Conservation (phyloP, 371 early-diverging fungal species). For the Mortierella sp. region DNA sequence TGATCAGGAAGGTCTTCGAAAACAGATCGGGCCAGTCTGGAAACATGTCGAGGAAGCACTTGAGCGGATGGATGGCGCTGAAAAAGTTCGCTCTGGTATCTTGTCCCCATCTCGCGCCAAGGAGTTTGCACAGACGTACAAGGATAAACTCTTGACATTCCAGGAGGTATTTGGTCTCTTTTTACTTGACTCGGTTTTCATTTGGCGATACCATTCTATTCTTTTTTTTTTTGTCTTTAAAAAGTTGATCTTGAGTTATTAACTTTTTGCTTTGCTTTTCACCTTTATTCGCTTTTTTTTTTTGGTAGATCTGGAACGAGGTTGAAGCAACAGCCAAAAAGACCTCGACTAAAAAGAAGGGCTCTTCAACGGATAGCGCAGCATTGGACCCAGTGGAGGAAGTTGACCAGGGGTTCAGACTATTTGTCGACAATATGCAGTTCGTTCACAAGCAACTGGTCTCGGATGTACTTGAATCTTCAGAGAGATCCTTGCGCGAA, state of each 20-base stretch:
- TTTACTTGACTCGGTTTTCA: no score
- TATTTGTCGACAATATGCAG: conserved; percentile 65
- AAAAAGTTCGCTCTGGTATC: conserved; percentile 45
- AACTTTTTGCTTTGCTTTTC: background rate
- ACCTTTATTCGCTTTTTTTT: background rate
- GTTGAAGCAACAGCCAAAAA: conserved; percentile 39
- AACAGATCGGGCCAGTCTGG: conserved; percentile 60
- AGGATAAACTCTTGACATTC: conserved; percentile 38
- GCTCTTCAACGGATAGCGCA: conserved; percentile 18
- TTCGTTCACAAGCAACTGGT: conserved; percentile 61
- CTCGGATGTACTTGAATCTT: conserved; percentile 54
- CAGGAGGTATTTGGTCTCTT: conserved; percentile 29
- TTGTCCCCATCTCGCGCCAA: conserved; percentile 42
- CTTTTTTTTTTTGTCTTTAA: no score
- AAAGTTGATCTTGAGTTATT: no score
- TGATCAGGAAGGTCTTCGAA: conserved; percentile 54
- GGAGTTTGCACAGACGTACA: conserved; percentile 52
- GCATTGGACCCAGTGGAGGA: conserved; percentile 52
- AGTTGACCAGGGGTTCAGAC: conserved; percentile 62
- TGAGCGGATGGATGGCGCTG: conserved; percentile 55
- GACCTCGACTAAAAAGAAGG: conserved; percentile 13
- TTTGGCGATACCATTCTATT: background rate
- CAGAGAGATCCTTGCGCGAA: conserved; percentile 46
- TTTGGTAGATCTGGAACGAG: conserved; percentile 39
- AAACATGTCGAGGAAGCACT: conserved; percentile 58